Percentiles rank a stretch among this genome's conserved stretches.
Evolutionary conservation across 73 alveolate species (phyloP).

Genomic region (Urostyla sp.): DNA sequence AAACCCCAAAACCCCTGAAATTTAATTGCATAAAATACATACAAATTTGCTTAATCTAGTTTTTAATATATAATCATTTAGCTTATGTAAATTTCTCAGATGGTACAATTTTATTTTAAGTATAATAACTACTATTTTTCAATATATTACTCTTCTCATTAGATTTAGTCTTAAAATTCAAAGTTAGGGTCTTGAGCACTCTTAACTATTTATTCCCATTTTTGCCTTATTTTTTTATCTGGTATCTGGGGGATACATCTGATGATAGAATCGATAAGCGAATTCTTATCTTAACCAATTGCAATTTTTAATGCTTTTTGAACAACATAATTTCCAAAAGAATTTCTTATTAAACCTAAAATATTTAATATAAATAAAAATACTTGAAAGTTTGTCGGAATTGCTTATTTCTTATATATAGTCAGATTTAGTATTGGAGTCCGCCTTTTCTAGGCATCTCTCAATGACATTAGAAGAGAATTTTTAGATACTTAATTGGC

Average conservation of each 20-base stretch:
- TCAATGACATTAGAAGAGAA: constrained; percentile 92
- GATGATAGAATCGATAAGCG: constrained; percentile 38
- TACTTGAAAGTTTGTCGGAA: constrained; percentile 68
- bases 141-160: constrained; percentile 22
- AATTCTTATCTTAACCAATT: constrained; percentile 51
- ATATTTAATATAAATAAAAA: background rate
- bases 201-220: constrained; percentile 57
- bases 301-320: constrained; percentile 79
- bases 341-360: constrained; percentile 73
- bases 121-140: constrained; percentile 28
- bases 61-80: background rate
- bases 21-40: no score
- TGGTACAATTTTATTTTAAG: constrained; percentile 17
- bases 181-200: background rate
- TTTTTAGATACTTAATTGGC: constrained; percentile 80
- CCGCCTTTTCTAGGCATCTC: constrained; percentile 72
- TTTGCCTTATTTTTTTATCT: constrained; percentile 55
- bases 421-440: background rate
- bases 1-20: constrained; percentile 1
- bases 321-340: constrained; percentile 79
- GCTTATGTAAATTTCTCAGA: background rate
- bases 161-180: background rate
- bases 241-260: constrained; percentile 55
- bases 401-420: constrained; percentile 69
- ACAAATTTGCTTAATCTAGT: background rate